Base-by-base conservation (phyloP, 1,139 yeast genomes). In the Magnusiomyces ingens region DNA sequence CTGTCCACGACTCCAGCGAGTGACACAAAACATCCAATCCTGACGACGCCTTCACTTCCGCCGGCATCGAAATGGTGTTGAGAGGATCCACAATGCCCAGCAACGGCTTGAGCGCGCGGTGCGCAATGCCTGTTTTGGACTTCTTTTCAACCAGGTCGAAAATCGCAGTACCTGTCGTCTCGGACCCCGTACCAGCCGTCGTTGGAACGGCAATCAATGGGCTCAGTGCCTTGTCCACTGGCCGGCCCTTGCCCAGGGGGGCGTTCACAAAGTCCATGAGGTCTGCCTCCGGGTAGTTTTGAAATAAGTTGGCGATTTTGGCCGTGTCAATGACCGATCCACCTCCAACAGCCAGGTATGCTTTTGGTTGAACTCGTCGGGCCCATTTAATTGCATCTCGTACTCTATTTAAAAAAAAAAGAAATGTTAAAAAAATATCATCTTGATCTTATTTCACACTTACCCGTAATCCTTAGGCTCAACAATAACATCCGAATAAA, bases 121-220 rank as follows among this genome's bases (percentile, higher is more conserved):
- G 68, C 19, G 75, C 72, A 52, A 71, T 71, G 19, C 75, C 75
- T 2, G 74, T 72, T 59, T 71, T 71, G 55, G 74, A 67, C 56
- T 67, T 66, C 41, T 63, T 62, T 13, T 56, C 52, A 2, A 64
- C 61, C 55, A 71, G 61, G 56, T 71, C 75, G 58, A 71, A 71
- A 51, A 69, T 67, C 13, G 75, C 75, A 0, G 75, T 71, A 21
- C 76, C 76, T 1, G 77, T 74, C 49, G 77, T 72, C 57, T 75
- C 77, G 2, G 76, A 73, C 29, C 75, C 76, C 18, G 76, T 72
- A 42, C 76, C 76, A 6, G 75, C 75, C n/a, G 75, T 72, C 21
- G 75, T 72, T 44, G 75, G 75, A 44, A 73, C 68, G 6, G 77
- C 76, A 52, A 74, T 70, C 57, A 74, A 59, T 3, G 77, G 78